These are phyloP conservation scores for Ettlia oleoabundans DNA, from an alignment of 139 green algal genomes.

Conservation along the genomic window DNA sequence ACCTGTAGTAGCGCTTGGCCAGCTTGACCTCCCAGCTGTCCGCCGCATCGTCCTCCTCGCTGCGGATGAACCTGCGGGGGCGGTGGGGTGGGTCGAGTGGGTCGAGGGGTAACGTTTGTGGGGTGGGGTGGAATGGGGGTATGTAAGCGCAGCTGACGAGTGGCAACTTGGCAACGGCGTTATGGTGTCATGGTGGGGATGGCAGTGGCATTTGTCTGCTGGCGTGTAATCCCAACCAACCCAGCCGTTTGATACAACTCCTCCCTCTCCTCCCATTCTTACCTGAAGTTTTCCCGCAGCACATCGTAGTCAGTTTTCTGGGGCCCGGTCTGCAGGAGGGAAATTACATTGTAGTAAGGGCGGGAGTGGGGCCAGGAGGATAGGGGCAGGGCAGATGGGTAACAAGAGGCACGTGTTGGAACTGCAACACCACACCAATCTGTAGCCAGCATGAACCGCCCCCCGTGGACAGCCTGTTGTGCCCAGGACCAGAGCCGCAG, in stretches of 20 bases:
- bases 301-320: conserved; percentile 65
- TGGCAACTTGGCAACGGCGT: too few species aligned
- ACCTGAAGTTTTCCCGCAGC: conserved; percentile 65
- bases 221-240: background rate
- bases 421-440: too few species aligned
- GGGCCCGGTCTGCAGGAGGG: conserved; percentile 1
- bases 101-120: background rate
- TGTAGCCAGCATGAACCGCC: too few species aligned
- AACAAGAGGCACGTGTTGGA: background rate
- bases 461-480: too few species aligned
- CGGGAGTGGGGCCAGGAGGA: background rate
- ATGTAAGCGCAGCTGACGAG: too few species aligned
- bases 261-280: background rate
- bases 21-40: conserved; percentile 30
- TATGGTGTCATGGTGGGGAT: too few species aligned
- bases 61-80: conserved; percentile 55
- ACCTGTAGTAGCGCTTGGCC: conserved; percentile 22
- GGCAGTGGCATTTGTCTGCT: background rate
- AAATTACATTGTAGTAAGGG: background rate
- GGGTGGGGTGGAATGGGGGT: background rate
- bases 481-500: too few species aligned
- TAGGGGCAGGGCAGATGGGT: background rate
- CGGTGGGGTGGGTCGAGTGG: background rate
- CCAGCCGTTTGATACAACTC: background rate
- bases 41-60: conserved; percentile 18